Evolutionary conservation across 495 filamentous ascomycete genomes (phyloP).

Genomic region (Penicillium nucicola): DNA sequence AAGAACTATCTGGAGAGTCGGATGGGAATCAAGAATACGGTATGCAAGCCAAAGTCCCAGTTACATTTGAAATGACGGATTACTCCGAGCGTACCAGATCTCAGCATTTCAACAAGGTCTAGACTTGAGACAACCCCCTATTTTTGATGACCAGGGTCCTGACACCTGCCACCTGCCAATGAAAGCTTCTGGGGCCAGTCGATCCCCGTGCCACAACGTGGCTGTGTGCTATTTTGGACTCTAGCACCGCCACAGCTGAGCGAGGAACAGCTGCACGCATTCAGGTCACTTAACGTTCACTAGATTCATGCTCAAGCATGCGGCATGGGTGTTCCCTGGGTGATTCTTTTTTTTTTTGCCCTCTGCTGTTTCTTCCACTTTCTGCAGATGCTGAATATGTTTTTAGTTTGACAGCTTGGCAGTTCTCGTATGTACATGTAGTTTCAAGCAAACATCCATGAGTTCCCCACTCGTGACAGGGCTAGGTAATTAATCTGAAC

Average conservation of each 20-base stretch:
- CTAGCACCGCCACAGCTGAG: conserved; percentile 1
- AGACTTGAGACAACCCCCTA: not conserved
- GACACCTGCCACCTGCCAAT: not conserved
- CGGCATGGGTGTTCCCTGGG: conserved; percentile 2
- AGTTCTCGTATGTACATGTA: not conserved
- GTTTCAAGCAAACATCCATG: conserved; percentile 8
- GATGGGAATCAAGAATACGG: not conserved
- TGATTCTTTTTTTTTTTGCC: too few relatives aligned
- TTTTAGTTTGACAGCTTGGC: conserved; percentile 10
- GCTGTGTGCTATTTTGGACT: conserved; percentile 6
- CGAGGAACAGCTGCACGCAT: not conserved
- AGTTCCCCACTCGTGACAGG: not conserved
- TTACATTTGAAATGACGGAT: conserved; percentile 2
- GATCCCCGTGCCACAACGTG: conserved; percentile 8
- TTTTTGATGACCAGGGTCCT: not conserved
- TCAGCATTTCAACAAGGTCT: not conserved
- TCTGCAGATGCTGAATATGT: not conserved
- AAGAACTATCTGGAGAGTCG: not conserved
- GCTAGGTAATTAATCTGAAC: conserved; percentile 1
- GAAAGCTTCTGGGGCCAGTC: not conserved
- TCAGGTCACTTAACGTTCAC: too few relatives aligned
- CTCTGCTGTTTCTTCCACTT: too few relatives aligned
- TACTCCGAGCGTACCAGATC: not conserved
- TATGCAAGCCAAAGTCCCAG: not conserved
- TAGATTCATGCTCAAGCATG: too few relatives aligned